Base-by-base conservation (phyloP, 345 rosid species). In the Raphanus raphanistrum region DNA sequence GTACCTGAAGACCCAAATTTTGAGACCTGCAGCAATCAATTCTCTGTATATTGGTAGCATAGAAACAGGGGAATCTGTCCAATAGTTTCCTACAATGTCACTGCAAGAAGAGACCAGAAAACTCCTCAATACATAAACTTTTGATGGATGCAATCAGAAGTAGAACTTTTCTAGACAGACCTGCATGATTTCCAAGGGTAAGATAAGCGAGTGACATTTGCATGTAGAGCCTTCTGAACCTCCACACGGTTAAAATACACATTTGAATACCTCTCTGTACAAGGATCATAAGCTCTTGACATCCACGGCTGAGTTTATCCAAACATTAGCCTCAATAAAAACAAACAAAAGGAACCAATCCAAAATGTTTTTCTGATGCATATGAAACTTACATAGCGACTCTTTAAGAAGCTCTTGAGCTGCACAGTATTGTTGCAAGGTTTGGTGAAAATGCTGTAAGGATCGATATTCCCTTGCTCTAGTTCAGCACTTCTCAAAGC, bases 281-380 rank as follows among this genome's bases (percentile, higher is more conserved):
- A 95, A 13, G 99, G 99, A 90, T 95, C 99, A 73, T 90, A 92
- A 35, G 97, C 97, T 82, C 98, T 88, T n/a, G 97, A 87, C 97
- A 91, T 90, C 97, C 98, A 92, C 41, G 96, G 98, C 99, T 90
- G 87, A 70, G 74, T 48, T 78, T 68, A 69, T 31, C 54, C 68
- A 59, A 61, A 1, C 71, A 69, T 73, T 67, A 73, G 50, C n/a
- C 35, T 62, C 35, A 5, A 5, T 3, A 36, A 15, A 59, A 21
- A 38, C 9, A 60, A 60, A 31, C 43, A 36, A 9, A 67, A 31
- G 21, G 33, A 45, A 8, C 31, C 28, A 27, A 67, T 26, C 64
- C 0, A 1, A 27, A 35, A 61, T 50, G 66, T 3, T 68, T 68
- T 68, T 73, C 10, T 86, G 9, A 82, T 80, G 63, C 92, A 83